Conservation (phyloP, 2,329 filamentous ascomycete genomes). For the Fusarium siculi region DNA sequence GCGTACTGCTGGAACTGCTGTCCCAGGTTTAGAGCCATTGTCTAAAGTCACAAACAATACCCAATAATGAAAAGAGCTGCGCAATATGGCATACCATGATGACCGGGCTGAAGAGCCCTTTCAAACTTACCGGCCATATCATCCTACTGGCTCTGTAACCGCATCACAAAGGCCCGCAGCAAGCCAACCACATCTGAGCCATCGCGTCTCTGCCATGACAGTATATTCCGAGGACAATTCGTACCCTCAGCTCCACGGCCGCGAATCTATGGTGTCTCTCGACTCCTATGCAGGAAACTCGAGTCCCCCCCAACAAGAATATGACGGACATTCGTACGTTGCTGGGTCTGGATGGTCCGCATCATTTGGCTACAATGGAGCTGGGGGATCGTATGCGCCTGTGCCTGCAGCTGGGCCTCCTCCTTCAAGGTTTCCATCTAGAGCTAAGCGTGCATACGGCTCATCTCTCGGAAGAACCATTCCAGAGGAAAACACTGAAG, state of each 20-base stretch:
- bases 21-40: background rate
- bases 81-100: conserved; percentile 48
- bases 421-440: conserved; percentile 39
- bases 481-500: conserved; percentile 50
- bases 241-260: conserved; percentile 47
- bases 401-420: conserved; percentile 35
- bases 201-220: conserved; percentile 50
- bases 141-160: conserved; percentile 6
- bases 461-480: conserved; percentile 40
- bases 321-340: conserved; percentile 36
- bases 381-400: conserved; percentile 44
- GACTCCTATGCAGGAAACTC: conserved; percentile 45
- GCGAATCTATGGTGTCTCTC: conserved; percentile 55
- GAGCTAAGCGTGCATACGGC: conserved; percentile 42
- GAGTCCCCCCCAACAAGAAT: conserved; percentile 28
- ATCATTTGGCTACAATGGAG: conserved; percentile 45
- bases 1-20: conserved; percentile 7
- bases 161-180: conserved; percentile 15
- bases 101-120: conserved; percentile 45
- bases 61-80: conserved; percentile 37
- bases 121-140: conserved; percentile 33
- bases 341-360: conserved; percentile 41
- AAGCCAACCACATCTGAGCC: conserved; percentile 41
- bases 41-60: background rate
- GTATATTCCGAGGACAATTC: conserved; percentile 45